A percentile compares a stretch with the other conserved stretches of the same genome.
Conservation (phyloP, 78 protist species). For the Paratrimastix pyriformis region DNA sequence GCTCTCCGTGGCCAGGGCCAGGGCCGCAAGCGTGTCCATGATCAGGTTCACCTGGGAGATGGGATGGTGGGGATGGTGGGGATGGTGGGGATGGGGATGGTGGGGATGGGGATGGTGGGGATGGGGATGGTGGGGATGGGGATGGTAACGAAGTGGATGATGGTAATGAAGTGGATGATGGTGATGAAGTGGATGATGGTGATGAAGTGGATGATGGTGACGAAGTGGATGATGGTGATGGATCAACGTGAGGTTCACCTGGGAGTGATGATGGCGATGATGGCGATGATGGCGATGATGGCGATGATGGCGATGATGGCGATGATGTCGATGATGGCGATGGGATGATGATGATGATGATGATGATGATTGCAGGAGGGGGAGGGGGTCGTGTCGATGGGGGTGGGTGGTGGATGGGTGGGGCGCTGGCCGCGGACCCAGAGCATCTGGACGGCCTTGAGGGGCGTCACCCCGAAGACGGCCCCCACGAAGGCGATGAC, state of each 20-base stretch:
- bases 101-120: too few relatives aligned
- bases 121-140: too few relatives aligned
- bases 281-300: not conserved
- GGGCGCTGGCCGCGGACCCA: too few relatives aligned
- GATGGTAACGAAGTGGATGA: not conserved
- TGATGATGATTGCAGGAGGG: too few relatives aligned
- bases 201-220: too few relatives aligned
- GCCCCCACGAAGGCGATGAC: slow-evolving; percentile 50
- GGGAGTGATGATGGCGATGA: not conserved
- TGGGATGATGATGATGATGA: too few relatives aligned
- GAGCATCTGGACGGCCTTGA: slow-evolving; percentile 80
- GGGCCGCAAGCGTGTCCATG: slow-evolving; percentile 73
- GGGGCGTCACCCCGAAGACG: slow-evolving; percentile 49
- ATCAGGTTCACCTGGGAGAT: not conserved
- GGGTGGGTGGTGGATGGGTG: too few relatives aligned
- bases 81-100: too few relatives aligned
- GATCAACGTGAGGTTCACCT: too few relatives aligned
- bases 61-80: too few relatives aligned
- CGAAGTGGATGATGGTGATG: not conserved
- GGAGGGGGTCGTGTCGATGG: too few relatives aligned
- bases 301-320: not conserved
- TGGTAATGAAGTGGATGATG: not conserved
- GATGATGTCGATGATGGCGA: not conserved
- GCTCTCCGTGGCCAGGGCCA: slow-evolving; percentile 69
- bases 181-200: too few relatives aligned